Conservation (phyloP, 2,329 filamentous ascomycete species). For the Colletotrichum costaricense region DNA sequence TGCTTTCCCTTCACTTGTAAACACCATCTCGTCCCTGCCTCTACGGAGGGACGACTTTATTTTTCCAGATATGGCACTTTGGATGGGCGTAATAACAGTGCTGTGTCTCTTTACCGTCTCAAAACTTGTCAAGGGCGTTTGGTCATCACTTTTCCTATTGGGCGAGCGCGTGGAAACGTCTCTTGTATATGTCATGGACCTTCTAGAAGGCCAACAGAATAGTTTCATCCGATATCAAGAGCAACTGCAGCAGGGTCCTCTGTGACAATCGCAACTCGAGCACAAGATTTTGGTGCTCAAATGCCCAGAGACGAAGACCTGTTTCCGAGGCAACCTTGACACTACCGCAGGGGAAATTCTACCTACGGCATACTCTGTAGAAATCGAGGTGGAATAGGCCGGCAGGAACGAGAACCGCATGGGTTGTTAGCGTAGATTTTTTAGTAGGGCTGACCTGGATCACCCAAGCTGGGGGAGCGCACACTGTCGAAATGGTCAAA, state of each 20-base stretch:
- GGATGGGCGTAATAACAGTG: neutral
- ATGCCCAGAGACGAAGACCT: neutral
- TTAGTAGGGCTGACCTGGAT: constrained; percentile 30
- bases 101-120: neutral
- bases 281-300: too few relatives aligned
- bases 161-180: neutral
- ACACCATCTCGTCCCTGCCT: neutral
- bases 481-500: constrained; percentile 22
- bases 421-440: neutral
- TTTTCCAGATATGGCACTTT: neutral
- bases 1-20: neutral
- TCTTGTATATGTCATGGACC: neutral
- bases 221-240: neutral
- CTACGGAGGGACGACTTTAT: neutral
- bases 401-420: neutral
- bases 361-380: too few relatives aligned
- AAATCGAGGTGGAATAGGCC: neutral
- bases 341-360: neutral
- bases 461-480: constrained; percentile 15
- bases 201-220: neutral
- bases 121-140: neutral
- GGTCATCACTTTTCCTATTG: neutral
- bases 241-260: neutral
- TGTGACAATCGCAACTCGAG: neutral
- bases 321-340: neutral